phyloP scores from a whole-genome alignment of 768 basidiomycete species.

The Lyophyllum shimeji region DNA sequence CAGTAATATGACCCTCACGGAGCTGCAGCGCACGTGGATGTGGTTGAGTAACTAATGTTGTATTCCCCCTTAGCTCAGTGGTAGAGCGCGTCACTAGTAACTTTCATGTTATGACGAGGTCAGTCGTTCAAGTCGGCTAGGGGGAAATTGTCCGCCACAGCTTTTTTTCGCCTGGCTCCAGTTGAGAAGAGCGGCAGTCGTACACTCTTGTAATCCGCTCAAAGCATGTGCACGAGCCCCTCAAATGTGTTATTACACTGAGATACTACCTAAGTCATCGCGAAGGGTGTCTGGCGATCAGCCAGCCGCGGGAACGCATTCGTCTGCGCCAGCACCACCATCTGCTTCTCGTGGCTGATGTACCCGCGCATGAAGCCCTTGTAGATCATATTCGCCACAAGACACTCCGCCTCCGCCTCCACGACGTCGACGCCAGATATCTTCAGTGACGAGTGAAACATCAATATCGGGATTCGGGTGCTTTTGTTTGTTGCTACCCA shows the following conservation, averaged over 20 bases:
- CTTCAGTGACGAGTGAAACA: constrained; percentile 76
- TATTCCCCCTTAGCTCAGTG: constrained; percentile 33
- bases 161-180: no score
- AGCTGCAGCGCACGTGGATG: no score
- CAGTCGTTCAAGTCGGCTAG: neutral
- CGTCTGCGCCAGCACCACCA: constrained; percentile 81
- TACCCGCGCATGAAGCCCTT: constrained; percentile 93
- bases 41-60: neutral
- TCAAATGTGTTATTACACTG: neutral
- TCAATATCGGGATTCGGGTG: constrained; percentile 75
- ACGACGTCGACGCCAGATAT: constrained; percentile 71
- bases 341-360: constrained; percentile 93
- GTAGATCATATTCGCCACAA: constrained; percentile 94
- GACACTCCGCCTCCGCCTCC: constrained; percentile 86
- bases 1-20: no score
- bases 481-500: constrained; percentile 78
- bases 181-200: no score
- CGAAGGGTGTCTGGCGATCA: constrained; percentile 59
- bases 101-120: neutral
- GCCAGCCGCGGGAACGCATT: constrained; percentile 80
- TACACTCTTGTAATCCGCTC: no score
- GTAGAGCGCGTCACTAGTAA: constrained; percentile 36
- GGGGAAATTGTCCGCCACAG: neutral
- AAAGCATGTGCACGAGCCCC: no score
- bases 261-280: constrained; percentile 24